phyloP scores from a whole-genome alignment of 129 eudicot genomes.

The Chrysanthemum makinoi region DNA sequence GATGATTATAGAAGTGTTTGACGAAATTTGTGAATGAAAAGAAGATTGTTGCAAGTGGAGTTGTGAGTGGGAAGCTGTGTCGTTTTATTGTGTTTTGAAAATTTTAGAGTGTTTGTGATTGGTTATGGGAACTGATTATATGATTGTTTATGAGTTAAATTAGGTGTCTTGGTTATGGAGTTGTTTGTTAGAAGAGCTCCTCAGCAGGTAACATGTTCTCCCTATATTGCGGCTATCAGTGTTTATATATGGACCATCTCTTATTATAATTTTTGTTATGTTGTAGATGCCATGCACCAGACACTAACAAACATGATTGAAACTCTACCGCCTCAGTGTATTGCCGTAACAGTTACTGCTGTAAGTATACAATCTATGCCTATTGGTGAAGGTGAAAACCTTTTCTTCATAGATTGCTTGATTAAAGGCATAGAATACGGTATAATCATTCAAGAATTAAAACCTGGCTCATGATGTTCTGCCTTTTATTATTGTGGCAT shows the following conservation, averaged over 20 bases:
- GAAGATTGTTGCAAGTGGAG: no score
- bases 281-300: constrained; percentile 99
- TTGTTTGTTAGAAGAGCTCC: constrained; percentile 92
- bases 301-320: constrained; percentile 98
- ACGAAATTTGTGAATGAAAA: no score
- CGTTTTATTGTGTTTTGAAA: no score
- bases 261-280: constrained; percentile 37
- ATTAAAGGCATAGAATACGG: not conserved
- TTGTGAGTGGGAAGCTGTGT: no score
- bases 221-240: constrained; percentile 1
- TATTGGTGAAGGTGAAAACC: not conserved
- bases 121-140: no score
- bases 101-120: no score
- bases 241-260: not conserved
- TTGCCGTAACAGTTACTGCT: constrained; percentile 91
- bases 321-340: constrained; percentile 89
- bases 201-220: constrained; percentile 60
- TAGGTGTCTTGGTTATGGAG: constrained; percentile 59
- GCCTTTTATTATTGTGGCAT: not conserved
- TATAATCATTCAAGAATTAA: not conserved
- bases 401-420: constrained; percentile 10
- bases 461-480: not conserved
- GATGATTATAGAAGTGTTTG: no score
- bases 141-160: no score
- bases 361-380: constrained; percentile 44